phyloP scores from a whole-genome alignment of 257 asterid genomes.

The Solanum sparsipilum region DNA sequence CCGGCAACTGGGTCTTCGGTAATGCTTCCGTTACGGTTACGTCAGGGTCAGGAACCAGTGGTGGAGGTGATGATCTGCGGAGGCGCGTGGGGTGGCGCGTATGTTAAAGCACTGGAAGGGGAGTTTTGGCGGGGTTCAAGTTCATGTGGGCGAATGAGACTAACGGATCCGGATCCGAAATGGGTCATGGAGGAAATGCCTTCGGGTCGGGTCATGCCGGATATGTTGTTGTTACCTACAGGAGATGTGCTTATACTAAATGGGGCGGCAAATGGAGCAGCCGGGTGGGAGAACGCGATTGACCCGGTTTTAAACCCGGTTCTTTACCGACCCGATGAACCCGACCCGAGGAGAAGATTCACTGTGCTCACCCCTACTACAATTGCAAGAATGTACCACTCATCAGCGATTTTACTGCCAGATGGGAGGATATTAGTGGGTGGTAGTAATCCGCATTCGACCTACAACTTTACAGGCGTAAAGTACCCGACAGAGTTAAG shows the following conservation, averaged over 20 bases:
- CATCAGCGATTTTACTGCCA: constrained; percentile 47
- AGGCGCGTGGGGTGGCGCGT: constrained; percentile 70
- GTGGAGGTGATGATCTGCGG: constrained; percentile 82
- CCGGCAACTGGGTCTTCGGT: constrained; percentile 80
- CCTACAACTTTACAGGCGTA: constrained; percentile 48
- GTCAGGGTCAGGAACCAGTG: neutral
- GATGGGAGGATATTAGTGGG: constrained; percentile 80
- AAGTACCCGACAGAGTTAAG: constrained; percentile 62
- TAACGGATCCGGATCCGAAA: constrained; percentile 44
- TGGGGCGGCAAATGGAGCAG: constrained; percentile 13
- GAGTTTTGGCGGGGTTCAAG: constrained; percentile 22
- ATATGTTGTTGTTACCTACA: constrained; percentile 17
- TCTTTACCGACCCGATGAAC: constrained; percentile 5
- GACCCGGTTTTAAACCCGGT: constrained; percentile 11
- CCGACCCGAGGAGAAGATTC: constrained; percentile 28
- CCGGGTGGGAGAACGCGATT: constrained; percentile 13
- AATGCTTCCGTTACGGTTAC: constrained; percentile 45
- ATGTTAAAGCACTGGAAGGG: constrained; percentile 21
- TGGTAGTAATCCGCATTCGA: constrained; percentile 70
- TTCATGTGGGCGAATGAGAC: constrained; percentile 59
- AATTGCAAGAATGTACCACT: constrained; percentile 65
- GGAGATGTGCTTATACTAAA: constrained; percentile 13
- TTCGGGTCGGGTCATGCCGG: constrained; percentile 14
- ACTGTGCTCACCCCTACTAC: constrained; percentile 33
- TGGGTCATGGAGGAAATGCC: constrained; percentile 29